Evolutionary conservation across 164 flowering plant genomes (phyloP).

Genomic region (Umbilicus rupestris): DNA sequence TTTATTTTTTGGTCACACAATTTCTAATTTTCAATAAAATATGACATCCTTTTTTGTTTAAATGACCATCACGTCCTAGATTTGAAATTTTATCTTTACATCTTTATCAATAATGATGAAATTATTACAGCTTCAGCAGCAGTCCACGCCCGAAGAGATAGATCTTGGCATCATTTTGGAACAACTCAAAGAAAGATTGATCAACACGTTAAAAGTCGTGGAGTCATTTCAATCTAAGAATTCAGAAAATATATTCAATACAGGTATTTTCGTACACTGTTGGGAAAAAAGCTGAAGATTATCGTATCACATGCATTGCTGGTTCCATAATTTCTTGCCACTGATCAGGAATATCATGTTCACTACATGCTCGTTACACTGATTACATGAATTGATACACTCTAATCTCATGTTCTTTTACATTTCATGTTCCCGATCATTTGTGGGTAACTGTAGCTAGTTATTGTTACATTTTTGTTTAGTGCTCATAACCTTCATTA

Average conservation of each 20-base stretch:
- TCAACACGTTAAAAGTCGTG: constrained; percentile 36
- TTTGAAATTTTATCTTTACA: neutral
- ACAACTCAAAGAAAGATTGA: constrained; percentile 41
- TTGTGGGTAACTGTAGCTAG: neutral
- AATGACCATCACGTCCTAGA: neutral
- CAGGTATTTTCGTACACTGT: constrained; percentile 37
- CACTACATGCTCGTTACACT: neutral
- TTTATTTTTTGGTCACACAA: neutral
- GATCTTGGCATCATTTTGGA: constrained; percentile 40
- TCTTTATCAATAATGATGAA: constrained; percentile 4
- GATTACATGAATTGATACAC: neutral
- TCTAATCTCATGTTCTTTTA: neutral
- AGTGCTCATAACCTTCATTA: neutral
- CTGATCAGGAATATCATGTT: neutral
- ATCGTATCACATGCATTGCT: neutral
- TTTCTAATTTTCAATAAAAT: neutral
- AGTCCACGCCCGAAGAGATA: constrained; percentile 41
- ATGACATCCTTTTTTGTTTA: neutral
- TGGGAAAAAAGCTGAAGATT: neutral
- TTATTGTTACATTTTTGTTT: neutral
- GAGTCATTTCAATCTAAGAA: constrained; percentile 62
- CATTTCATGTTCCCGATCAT: neutral
- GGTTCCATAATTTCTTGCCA: neutral
- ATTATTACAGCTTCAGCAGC: constrained; percentile 58
- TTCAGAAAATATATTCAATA: constrained; percentile 69